Conservation (phyloP, 257 asterid genomes). For the Ajuga chamaepitys region DNA sequence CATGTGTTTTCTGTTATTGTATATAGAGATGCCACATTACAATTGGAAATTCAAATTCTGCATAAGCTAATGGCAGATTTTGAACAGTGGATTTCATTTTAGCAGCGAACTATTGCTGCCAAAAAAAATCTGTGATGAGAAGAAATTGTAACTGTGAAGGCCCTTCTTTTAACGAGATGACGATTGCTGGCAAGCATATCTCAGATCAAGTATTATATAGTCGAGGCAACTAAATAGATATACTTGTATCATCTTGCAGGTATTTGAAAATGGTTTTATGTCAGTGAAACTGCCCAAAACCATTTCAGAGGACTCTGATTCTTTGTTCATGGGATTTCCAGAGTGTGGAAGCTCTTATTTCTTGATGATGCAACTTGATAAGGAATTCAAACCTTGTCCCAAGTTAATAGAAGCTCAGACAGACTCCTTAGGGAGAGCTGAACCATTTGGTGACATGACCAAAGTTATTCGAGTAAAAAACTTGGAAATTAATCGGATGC, state of each 20-base stretch:
- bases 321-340: conserved; percentile 90
- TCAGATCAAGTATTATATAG: background rate
- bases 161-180: conserved; percentile 2
- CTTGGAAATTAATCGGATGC: conserved; percentile 74
- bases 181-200: background rate
- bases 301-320: conserved; percentile 59
- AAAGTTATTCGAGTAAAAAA: conserved; percentile 55
- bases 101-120: background rate
- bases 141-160: background rate
- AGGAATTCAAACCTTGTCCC: conserved; percentile 81
- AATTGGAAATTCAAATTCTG: conserved; percentile 6
- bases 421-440: conserved; percentile 59
- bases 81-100: conserved; percentile 15
- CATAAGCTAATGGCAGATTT: conserved; percentile 6
- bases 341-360: conserved; percentile 85
- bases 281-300: conserved; percentile 69
- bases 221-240: conserved; percentile 9
- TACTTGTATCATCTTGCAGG: conserved; percentile 44
- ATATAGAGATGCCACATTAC: conserved; percentile 5
- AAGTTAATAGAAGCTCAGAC: conserved; percentile 72
- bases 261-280: conserved; percentile 72
- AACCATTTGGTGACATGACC: conserved; percentile 53
- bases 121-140: background rate
- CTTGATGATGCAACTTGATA: conserved; percentile 89
- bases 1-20: background rate